These are phyloP conservation scores for Penicillium lagena DNA, from an alignment of 495 filamentous ascomycete species.

Conservation along the genomic window DNA sequence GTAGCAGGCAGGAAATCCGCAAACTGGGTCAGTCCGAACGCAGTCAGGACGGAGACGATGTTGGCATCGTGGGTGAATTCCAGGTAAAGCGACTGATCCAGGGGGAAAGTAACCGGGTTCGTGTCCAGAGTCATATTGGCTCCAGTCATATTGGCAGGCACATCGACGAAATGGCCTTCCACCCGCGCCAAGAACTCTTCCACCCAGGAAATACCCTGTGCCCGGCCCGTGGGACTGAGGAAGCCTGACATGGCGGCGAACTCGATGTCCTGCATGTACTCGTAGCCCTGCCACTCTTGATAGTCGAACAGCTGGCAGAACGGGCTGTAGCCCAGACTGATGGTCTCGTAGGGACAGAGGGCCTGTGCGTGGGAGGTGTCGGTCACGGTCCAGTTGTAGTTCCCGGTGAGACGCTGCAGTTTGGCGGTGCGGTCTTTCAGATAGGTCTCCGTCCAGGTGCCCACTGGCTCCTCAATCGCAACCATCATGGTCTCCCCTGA, in stretches of 20 bases:
- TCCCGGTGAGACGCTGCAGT: conserved; percentile 36
- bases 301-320: conserved; percentile 47
- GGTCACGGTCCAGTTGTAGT: conserved; percentile 41
- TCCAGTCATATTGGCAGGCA: conserved; percentile 30
- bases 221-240: conserved; percentile 48
- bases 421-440: conserved; percentile 41
- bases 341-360: conserved; percentile 50
- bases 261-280: conserved; percentile 47
- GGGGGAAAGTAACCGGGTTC: conserved; percentile 38
- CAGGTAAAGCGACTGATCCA: conserved; percentile 41
- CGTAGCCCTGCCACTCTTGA: conserved; percentile 44
- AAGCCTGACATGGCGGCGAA: conserved; percentile 51
- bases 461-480: conserved; percentile 3
- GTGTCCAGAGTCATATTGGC: conserved; percentile 48
- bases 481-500: conserved; percentile 12
- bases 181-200: conserved; percentile 54
- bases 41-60: conserved; percentile 33
- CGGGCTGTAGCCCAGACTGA: conserved; percentile 51
- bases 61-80: conserved; percentile 27
- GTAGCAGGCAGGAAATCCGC: conserved; percentile 32
- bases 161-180: conserved; percentile 43
- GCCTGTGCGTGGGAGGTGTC: conserved; percentile 51
- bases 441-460: conserved; percentile 34
- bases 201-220: conserved; percentile 54
- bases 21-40: conserved; percentile 50